Conservation (phyloP, 495 filamentous ascomycete species). For the Hyaloscypha variabilis region DNA sequence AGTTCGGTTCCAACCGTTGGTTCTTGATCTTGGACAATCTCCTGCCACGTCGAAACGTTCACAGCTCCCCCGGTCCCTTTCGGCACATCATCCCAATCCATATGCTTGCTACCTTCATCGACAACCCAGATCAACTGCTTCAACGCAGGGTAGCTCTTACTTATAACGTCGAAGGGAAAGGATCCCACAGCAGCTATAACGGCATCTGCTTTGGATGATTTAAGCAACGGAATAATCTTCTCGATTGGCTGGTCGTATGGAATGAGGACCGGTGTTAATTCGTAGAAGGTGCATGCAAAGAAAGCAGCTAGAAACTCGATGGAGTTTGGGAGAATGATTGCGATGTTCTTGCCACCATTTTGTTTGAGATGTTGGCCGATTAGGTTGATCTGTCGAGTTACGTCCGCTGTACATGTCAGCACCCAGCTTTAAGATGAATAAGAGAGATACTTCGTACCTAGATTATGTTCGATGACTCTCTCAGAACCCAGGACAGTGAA, state of each 20-base stretch:
- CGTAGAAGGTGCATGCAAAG: slow-evolving; percentile 77
- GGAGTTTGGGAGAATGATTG: slow-evolving; percentile 91
- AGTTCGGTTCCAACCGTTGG: slow-evolving; percentile 47
- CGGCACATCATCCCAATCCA: slow-evolving; percentile 85
- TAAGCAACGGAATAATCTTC: slow-evolving; percentile 68
- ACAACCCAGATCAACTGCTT: slow-evolving; percentile 91
- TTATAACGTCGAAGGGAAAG: slow-evolving; percentile 75
- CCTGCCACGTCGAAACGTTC: slow-evolving; percentile 85
- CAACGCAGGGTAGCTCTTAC: slow-evolving; percentile 66
- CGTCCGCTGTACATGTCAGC: slow-evolving; percentile 47
- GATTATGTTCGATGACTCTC: slow-evolving; percentile 67
- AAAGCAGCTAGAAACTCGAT: slow-evolving; percentile 76
- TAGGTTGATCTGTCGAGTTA: slow-evolving; percentile 85
- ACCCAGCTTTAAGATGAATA: neutral
- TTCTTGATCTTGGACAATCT: slow-evolving; percentile 69
- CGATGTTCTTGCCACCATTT: slow-evolving; percentile 75
- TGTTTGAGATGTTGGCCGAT: slow-evolving; percentile 74
- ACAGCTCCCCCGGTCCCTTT: slow-evolving; percentile 69
- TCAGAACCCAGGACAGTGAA: slow-evolving; percentile 79
- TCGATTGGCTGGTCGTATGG: slow-evolving; percentile 76
- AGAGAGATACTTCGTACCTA: slow-evolving; percentile 43
- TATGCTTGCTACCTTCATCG: slow-evolving; percentile 85
- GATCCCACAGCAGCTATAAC: slow-evolving; percentile 87
- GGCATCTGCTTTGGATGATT: slow-evolving; percentile 71
- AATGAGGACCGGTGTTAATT: slow-evolving; percentile 75